These are phyloP conservation scores for Brassica hybrid DNA, from an alignment of 441 rosid species.

Conservation along the genomic window DNA sequence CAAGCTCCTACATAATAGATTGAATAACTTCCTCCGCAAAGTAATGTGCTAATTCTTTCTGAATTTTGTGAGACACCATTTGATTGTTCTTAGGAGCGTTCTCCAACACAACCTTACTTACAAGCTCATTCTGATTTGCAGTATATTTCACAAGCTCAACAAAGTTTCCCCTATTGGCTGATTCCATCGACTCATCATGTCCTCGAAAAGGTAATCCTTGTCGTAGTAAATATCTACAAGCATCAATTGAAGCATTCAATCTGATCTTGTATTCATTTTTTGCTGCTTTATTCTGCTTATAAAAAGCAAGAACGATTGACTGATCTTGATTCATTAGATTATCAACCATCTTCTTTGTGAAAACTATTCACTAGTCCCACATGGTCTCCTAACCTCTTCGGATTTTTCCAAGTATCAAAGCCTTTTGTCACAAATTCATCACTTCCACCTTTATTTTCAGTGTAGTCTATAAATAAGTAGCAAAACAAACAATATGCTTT, in stretches of 20 bases:
- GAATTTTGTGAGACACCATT: no score
- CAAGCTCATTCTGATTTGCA: background rate
- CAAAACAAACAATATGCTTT: no score
- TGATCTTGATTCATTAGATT: background rate
- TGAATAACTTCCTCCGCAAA: background rate
- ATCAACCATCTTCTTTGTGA: background rate
- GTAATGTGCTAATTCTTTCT: no score
- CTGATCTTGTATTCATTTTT: background rate
- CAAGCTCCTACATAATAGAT: no score
- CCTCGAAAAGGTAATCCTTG: background rate
- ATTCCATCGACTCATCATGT: background rate
- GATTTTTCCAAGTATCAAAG: no score
- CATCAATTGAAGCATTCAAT: background rate
- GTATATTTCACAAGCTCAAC: background rate
- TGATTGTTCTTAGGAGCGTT: no score
- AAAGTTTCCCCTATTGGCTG: background rate
- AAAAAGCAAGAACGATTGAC: background rate
- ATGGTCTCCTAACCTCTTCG: no score
- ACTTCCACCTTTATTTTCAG: no score
- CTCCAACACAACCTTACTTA: no score
- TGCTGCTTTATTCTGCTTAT: background rate
- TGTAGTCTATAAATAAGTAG: no score
- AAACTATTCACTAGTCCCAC: background rate
- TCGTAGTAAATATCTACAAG: background rate
- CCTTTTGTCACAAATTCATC: no score